These are phyloP conservation scores for Verruconis gallopava DNA, from an alignment of 2,329 filamentous ascomycete species.

Conservation along the genomic window DNA sequence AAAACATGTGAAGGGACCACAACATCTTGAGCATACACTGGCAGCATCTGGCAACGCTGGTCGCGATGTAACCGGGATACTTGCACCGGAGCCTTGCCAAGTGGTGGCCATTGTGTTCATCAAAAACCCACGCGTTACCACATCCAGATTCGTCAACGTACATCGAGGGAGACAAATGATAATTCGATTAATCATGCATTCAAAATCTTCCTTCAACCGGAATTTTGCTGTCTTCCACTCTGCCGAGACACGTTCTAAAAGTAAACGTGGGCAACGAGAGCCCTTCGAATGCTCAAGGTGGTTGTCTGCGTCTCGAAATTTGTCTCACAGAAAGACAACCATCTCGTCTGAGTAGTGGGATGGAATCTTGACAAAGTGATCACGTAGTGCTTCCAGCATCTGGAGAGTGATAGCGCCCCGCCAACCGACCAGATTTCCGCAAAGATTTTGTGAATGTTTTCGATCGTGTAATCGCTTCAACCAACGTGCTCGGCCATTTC, in stretches of 20 bases:
- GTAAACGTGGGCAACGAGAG: slow-evolving; percentile 17
- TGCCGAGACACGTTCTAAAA: slow-evolving; percentile 20
- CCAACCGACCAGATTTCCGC: no score
- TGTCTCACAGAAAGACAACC: slow-evolving; percentile 18
- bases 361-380: slow-evolving; percentile 20
- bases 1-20: slow-evolving; percentile 12
- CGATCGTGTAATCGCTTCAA: no score
- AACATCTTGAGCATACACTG: slow-evolving; percentile 14
- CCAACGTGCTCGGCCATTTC: no score
- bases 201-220: slow-evolving; percentile 24
- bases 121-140: slow-evolving; percentile 22
- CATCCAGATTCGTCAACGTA: slow-evolving; percentile 27
- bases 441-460: no score
- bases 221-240: slow-evolving; percentile 22
- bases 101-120: slow-evolving; percentile 23
- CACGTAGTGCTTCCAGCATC: slow-evolving; percentile 19
- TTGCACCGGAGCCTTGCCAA: slow-evolving; percentile 18
- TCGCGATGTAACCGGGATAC: slow-evolving; percentile 16
- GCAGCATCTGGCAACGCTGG: slow-evolving; percentile 18
- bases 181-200: slow-evolving; percentile 21
- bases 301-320: slow-evolving; percentile 16
- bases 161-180: slow-evolving; percentile 23
- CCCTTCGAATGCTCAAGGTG: slow-evolving; percentile 16
- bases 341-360: slow-evolving; percentile 19
- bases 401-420: slow-evolving; percentile 16